phyloP scores from a whole-genome alignment of 2,329 filamentous ascomycete genomes.

The Cercospora sojina region DNA sequence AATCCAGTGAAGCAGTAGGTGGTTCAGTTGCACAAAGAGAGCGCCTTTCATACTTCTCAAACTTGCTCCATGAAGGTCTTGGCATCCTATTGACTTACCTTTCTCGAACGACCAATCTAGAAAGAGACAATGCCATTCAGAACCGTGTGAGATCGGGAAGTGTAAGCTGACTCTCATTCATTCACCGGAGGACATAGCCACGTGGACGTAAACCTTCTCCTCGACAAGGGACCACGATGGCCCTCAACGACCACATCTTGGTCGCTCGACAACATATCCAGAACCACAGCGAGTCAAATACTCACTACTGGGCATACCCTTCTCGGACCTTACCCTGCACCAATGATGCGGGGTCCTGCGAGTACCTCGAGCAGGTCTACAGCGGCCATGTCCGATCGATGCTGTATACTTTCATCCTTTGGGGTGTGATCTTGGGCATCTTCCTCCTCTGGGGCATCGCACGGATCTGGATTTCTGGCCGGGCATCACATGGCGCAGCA shows the following conservation, averaged over 20 bases:
- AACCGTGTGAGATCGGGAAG: neutral
- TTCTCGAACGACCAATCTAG: neutral
- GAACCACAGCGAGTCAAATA: constrained; percentile 34
- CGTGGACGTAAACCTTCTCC: constrained; percentile 1
- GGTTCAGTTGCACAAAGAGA: neutral
- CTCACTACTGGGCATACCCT: constrained; percentile 57
- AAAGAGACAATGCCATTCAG: constrained; percentile 6
- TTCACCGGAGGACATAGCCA: neutral
- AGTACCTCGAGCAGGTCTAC: constrained; percentile 59
- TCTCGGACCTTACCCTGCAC: constrained; percentile 56
- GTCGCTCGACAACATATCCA: constrained; percentile 30
- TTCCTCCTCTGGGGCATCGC: constrained; percentile 47
- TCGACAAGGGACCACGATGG: neutral
- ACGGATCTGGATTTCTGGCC: constrained; percentile 31
- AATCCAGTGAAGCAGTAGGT: constrained; percentile 3
- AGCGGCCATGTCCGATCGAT: constrained; percentile 55
- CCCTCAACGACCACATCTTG: neutral
- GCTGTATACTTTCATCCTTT: constrained; percentile 58
- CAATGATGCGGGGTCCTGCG: constrained; percentile 58
- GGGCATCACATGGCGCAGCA: constrained; percentile 20
- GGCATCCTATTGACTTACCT: constrained; percentile 5
- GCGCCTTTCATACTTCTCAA: constrained; percentile 12
- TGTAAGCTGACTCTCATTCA: neutral
- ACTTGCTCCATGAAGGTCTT: constrained; percentile 11
- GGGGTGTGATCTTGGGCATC: constrained; percentile 54